phyloP scores from a whole-genome alignment of 495 filamentous ascomycete genomes.

The Lasiosphaeria hispida region DNA sequence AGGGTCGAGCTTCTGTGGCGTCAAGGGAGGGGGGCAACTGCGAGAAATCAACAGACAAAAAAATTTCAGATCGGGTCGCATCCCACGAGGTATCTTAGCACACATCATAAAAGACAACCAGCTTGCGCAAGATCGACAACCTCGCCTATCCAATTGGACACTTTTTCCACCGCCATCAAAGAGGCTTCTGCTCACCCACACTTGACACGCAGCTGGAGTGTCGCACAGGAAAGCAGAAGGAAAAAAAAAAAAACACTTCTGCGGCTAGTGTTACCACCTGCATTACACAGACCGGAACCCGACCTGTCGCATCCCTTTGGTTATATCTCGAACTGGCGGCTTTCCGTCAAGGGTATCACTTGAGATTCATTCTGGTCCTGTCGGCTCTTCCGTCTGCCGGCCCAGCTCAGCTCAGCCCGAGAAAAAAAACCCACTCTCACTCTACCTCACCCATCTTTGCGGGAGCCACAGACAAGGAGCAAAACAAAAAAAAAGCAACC shows the following conservation, averaged over 20 bases:
- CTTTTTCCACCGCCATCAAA: background rate
- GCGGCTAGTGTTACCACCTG: slow-evolving; percentile 6
- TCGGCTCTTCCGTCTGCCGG: background rate
- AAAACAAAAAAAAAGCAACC: slow-evolving; percentile 5
- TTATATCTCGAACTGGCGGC: slow-evolving; percentile 5
- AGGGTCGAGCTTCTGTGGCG: slow-evolving; percentile 10
- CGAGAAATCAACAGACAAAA: background rate
- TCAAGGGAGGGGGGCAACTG: background rate
- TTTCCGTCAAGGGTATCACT: background rate
- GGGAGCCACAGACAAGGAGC: background rate
- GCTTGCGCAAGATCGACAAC: background rate
- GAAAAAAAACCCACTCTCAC: too few relatives aligned
- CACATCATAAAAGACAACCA: slow-evolving; percentile 3
- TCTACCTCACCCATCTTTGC: background rate
- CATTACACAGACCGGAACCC: slow-evolving; percentile 5
- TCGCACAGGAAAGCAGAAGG: slow-evolving; percentile 8
- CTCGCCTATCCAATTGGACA: background rate
- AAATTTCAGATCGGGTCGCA: background rate
- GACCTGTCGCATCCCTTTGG: slow-evolving; percentile 5
- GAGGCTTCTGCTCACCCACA: background rate
- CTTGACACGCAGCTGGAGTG: slow-evolving; percentile 7
- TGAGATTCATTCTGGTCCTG: background rate
- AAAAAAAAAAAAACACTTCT: slow-evolving; percentile 1
- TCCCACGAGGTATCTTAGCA: background rate
- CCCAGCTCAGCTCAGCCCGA: too few relatives aligned